Evolutionary conservation across 108 stramenopile genomes (phyloP).

Genomic region (Stephanodiscus minutulus): DNA sequence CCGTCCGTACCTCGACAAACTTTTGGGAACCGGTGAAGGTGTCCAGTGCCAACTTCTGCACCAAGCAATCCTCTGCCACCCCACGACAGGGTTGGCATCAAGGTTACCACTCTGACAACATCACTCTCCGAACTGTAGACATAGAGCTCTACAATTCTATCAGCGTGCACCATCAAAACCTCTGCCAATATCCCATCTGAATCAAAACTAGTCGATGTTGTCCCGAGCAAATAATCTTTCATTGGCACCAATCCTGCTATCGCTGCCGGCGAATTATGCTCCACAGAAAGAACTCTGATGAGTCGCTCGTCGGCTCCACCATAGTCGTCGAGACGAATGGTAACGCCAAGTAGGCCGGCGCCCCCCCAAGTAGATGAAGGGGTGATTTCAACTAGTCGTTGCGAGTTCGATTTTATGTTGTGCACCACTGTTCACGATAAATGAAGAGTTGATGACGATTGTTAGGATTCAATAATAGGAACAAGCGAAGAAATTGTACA

Average conservation of each 20-base stretch:
- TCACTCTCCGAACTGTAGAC: constrained; percentile 92
- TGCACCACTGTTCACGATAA: constrained; percentile 61
- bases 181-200: constrained; percentile 63
- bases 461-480: neutral
- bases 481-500: constrained; percentile 15
- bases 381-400: constrained; percentile 74
- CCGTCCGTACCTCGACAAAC: constrained; percentile 67
- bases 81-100: constrained; percentile 89
- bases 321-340: constrained; percentile 94
- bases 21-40: constrained; percentile 88
- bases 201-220: constrained; percentile 62
- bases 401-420: constrained; percentile 84
- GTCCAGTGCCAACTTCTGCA: constrained; percentile 93
- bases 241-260: constrained; percentile 68
- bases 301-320: constrained; percentile 85
- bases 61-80: constrained; percentile 88
- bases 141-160: constrained; percentile 89
- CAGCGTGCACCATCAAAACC: constrained; percentile 66
- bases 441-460: constrained; percentile 2
- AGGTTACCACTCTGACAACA: constrained; percentile 85
- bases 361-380: constrained; percentile 91
- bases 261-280: constrained; percentile 67
- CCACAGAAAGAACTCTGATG: constrained; percentile 76
- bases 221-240: constrained; percentile 80
- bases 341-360: constrained; percentile 93